phyloP scores from a whole-genome alignment of 306 rosid genomes.

The Astragalus membranaceus region DNA sequence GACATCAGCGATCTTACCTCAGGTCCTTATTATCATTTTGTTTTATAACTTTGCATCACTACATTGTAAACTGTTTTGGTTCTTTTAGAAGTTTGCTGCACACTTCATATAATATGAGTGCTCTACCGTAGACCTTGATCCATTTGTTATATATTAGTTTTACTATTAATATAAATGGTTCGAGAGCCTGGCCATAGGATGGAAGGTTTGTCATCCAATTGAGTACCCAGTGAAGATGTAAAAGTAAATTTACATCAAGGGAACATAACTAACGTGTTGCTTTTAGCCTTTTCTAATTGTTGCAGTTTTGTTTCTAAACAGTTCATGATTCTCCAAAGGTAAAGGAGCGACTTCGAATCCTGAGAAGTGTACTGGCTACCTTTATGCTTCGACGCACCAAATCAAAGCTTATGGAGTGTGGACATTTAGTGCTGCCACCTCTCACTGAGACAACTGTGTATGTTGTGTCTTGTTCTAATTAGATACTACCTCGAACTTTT shows the following conservation, averaged over 20 bases:
- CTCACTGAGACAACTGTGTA: slow-evolving; percentile 86
- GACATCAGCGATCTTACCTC: slow-evolving; percentile 57
- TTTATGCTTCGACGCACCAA: slow-evolving; percentile 91
- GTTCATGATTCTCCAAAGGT: slow-evolving; percentile 43
- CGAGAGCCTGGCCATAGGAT: slow-evolving; percentile 10
- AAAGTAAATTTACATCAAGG: not conserved
- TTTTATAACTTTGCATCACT: not conserved
- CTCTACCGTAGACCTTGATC: not conserved
- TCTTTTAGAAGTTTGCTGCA: slow-evolving; percentile 4
- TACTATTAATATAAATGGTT: not conserved
- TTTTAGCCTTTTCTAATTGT: slow-evolving; percentile 14
- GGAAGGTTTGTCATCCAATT: slow-evolving; percentile 14
- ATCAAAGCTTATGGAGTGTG: slow-evolving; percentile 65
- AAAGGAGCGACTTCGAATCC: slow-evolving; percentile 44
- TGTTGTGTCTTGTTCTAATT: slow-evolving; percentile 19
- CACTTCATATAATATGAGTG: not conserved
- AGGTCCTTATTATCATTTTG: slow-evolving; percentile 38
- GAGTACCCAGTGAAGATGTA: slow-evolving; percentile 6
- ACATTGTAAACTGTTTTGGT: slow-evolving; percentile 5
- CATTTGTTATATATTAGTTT: not conserved
- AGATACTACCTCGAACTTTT: not conserved
- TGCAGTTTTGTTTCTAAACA: slow-evolving; percentile 29
- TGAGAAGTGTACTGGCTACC: slow-evolving; percentile 64
- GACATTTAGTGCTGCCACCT: slow-evolving; percentile 73
- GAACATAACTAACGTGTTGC: not conserved